These are phyloP conservation scores for Aristolochia californica DNA, from an alignment of 164 flowering plant genomes.

Conservation along the genomic window DNA sequence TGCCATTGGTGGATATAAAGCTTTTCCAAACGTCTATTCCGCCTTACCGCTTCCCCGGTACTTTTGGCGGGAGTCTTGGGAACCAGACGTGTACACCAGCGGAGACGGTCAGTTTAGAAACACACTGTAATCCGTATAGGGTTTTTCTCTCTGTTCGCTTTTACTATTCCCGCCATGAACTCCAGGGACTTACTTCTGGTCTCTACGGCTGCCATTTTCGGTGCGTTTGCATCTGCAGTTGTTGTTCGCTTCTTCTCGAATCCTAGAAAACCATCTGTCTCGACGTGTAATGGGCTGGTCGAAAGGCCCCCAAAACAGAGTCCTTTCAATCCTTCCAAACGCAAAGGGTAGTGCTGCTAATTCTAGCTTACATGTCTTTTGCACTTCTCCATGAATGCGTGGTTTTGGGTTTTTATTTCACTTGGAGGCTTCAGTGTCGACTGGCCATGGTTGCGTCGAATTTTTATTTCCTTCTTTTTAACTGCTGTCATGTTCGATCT, in stretches of 20 bases:
- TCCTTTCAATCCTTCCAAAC: constrained; percentile 71
- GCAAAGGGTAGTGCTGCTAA: constrained; percentile 34
- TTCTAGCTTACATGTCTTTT: neutral
- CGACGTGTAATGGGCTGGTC: constrained; percentile 12
- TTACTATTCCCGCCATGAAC: constrained; percentile 26
- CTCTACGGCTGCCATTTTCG: constrained; percentile 42
- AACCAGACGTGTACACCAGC: too few relatives aligned
- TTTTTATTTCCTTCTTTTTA: neutral
- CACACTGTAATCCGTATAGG: too few relatives aligned
- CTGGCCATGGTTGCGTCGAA: neutral
- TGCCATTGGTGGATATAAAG: too few relatives aligned
- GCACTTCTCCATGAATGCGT: too few relatives aligned
- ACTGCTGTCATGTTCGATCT: neutral
- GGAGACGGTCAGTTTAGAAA: too few relatives aligned
- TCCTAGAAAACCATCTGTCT: neutral
- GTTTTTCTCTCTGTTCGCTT: too few relatives aligned
- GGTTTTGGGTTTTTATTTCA: too few relatives aligned
- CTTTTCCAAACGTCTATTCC: too few relatives aligned
- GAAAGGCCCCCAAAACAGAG: constrained; percentile 16
- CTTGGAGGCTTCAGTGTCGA: too few relatives aligned
- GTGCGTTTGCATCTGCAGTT: constrained; percentile 43
- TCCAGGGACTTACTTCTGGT: constrained; percentile 39
- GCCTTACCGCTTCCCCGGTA: too few relatives aligned
- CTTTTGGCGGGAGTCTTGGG: too few relatives aligned
- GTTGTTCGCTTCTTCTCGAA: constrained; percentile 24